Evolutionary conservation across 2,329 filamentous ascomycete genomes (phyloP), one percentile per base, ranked within the genome.

Genomic region (Cladosporium sp.): DNA sequence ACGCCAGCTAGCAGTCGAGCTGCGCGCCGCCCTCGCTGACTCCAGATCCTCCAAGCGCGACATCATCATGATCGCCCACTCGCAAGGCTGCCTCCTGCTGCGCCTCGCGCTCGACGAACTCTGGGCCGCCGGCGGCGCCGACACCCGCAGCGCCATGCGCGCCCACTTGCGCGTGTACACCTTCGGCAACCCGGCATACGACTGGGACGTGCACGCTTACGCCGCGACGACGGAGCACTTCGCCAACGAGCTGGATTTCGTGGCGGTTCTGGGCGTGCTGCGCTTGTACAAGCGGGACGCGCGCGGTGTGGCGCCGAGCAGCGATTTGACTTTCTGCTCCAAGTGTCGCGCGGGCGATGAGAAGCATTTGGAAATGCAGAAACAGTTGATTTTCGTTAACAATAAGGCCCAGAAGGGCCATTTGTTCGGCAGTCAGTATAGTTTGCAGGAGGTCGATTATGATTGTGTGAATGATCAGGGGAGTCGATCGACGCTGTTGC

Each of bases 41-140:
- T 48, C 45, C 24, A 41, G 34, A 27, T 30, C 18, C 7, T 34
- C 37, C n/a, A n/a, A 24, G 24, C 32, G 30, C 13, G 18, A 48
- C 18, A 34, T 48, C 17, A 34, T 48, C 37, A 48, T 48, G 45
- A 41, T 48, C 36, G 45, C 45, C 18, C 45, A 48, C 45, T 48
- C 45, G 8, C 45, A 48, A 48, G 45, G 45, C 37, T 48, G 45
- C 13, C 45, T 48, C 3, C 37, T 48, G 6, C 37, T 41, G 3
- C 45, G 45, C 27, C 45, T 48, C 9, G 11, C 37, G 5, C 24
- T 48, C 24, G 45, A 48, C 24, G 24, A 48, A 13, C 32, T 48
- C 13, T 34, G 20, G 17, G 13, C 24, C 17, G 37, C 22, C 37
- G 8, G 27, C 7, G 3, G 34, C 11, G 18, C 11, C n/a, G 18